Conservation (phyloP, 2,329 filamentous ascomycete genomes). For the Claviceps pusilla region DNA sequence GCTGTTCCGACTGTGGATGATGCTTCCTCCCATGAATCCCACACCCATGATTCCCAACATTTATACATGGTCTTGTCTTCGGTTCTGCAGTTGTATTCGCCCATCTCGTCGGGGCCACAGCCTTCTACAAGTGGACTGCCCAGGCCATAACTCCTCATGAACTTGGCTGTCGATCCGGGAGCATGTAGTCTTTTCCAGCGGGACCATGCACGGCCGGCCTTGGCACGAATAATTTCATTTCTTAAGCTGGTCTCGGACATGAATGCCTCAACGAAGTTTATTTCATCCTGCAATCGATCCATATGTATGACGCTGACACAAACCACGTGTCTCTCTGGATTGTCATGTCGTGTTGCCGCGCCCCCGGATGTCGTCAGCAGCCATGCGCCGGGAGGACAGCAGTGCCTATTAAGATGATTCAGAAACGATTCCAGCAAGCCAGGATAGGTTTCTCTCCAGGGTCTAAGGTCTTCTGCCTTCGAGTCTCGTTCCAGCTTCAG, state of each 20-base stretch:
- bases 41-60: not conserved
- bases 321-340: not conserved
- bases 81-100: not conserved
- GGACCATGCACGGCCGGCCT: not conserved
- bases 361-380: not conserved
- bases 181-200: not conserved
- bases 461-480: not conserved
- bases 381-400: not conserved
- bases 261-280: not conserved
- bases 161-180: not conserved
- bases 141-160: conserved; percentile 11
- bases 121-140: conserved; percentile 11
- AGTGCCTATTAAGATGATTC: not conserved
- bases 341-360: not conserved
- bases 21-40: not conserved
- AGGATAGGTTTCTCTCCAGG: not conserved
- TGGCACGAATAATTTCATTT: not conserved
- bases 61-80: not conserved
- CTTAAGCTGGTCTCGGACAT: not conserved
- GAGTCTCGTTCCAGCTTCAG: not conserved
- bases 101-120: conserved; percentile 7
- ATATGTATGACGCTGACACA: not conserved
- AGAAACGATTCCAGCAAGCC: conserved; percentile 3
- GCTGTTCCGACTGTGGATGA: not conserved
- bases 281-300: not conserved